Percentiles rank a stretch among this genome's conserved stretches.
Evolutionary conservation across 345 rosid genomes (phyloP).

Genomic region (Melaleuca alternifolia): DNA sequence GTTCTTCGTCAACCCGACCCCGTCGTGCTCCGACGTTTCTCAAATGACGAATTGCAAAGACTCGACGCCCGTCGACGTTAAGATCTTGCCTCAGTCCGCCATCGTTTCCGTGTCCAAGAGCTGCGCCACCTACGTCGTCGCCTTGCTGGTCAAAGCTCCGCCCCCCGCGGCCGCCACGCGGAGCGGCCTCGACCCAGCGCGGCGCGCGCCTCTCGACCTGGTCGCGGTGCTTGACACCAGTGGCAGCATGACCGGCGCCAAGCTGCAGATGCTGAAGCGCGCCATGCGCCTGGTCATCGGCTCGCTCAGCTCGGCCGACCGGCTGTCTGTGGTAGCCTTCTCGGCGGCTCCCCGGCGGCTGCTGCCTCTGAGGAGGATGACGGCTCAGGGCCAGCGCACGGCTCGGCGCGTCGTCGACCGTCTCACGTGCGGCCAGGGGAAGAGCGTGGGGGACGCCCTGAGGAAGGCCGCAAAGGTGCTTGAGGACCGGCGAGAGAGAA

Average conservation of each 20-base stretch:
- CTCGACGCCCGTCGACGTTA: conserved; percentile 46
- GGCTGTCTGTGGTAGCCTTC: conserved; percentile 68
- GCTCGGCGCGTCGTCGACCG: conserved; percentile 55
- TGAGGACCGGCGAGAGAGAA: conserved; percentile 71
- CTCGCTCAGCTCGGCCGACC: conserved; percentile 57
- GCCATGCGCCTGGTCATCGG: conserved; percentile 59
- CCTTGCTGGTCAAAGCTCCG: conserved; percentile 59
- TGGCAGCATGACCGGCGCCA: conserved; percentile 49
- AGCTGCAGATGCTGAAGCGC: conserved; percentile 64
- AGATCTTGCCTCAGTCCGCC: conserved; percentile 55
- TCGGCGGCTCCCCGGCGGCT: conserved; percentile 48
- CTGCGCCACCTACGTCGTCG: conserved; percentile 61
- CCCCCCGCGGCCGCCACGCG: conserved; percentile 21
- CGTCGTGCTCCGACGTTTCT: background rate
- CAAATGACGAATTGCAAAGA: conserved; percentile 1
- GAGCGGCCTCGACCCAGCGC: conserved; percentile 21
- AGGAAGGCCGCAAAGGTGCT: conserved; percentile 76
- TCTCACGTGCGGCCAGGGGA: conserved; percentile 48
- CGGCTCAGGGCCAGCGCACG: conserved; percentile 52
- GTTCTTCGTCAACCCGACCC: conserved; percentile 14
- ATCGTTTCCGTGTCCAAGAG: conserved; percentile 46
- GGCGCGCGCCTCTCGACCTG: conserved; percentile 67
- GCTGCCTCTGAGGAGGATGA: conserved; percentile 68
- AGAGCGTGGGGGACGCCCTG: conserved; percentile 45
- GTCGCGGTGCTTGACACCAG: conserved; percentile 64